Base-by-base conservation (phyloP, 371 early-diverging fungal species). In the Rhizopus sp. region DNA sequence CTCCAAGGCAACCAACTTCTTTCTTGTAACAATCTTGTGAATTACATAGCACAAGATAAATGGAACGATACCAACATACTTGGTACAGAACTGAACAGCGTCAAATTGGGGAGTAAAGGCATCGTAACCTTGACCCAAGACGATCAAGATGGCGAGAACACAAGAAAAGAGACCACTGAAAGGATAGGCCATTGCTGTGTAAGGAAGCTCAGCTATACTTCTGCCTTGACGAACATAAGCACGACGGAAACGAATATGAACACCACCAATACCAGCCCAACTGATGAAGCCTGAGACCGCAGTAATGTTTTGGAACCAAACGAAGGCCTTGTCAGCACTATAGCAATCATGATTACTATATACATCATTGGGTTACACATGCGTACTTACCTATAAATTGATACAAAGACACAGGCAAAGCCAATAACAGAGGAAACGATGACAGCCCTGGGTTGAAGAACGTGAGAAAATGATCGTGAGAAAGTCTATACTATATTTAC, bases 221-320 rank as follows among this genome's bases (percentile, higher is more conserved):
- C 80, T 79, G 8, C 90, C 91, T 65, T 95, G 95, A 4, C 78
- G 77, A 30, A 77, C 62, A 62, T 84, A 89, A 23, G 92, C 93
- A 13, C 72, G 77, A 30, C 94, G 91, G 87, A 94, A 94, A 10
- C 94, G 89, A 62, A 88, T 68, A 65, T 94, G 93, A 17, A 85
- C 82, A 58, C 82, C 65, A n/a, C 80, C 73, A 59, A 95, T 93
- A 53, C 84, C 83, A 44, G 83, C 50, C 94, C 95, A 95, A 53
- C 84, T 84, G 47, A 89, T 70, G 55, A 93, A 88, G 48, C 92
- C 89, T 23, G 89, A 80, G 12, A 89, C 78, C 4, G 88, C 88
- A 46, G 89, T 82, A 46, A 93, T 76, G 57, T 77, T 84, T 64
- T 88, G 68, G 45, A 93, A 79, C 84, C 89, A 91, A 35, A 71